A percentile compares a stretch with the other conserved stretches of the same genome.
phyloP scores from a whole-genome alignment of 1,284 basidiomycete species.

The Moesziomyces antarcticus region DNA sequence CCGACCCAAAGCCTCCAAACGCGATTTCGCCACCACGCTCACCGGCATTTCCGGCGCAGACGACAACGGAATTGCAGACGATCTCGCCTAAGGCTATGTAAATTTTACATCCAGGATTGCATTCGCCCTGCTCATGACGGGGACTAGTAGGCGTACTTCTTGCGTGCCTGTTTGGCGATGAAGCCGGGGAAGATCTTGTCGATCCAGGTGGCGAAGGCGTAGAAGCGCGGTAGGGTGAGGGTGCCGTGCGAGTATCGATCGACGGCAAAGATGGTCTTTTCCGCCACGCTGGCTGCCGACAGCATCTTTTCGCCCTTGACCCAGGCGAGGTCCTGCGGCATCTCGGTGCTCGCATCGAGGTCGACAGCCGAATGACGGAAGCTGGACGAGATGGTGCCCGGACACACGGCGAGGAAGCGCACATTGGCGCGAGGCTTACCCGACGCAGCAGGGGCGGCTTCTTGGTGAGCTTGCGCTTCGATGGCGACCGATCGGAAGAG shows the following conservation, averaged over 20 bases:
- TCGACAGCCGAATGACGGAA: slow-evolving; percentile 63
- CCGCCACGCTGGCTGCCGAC: slow-evolving; percentile 38
- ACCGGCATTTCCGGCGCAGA: slow-evolving; percentile 29
- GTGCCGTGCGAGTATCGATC: slow-evolving; percentile 46
- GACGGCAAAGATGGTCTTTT: slow-evolving; percentile 47
- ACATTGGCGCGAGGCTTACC: slow-evolving; percentile 38
- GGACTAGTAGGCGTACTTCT: slow-evolving; percentile 42
- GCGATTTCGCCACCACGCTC: slow-evolving; percentile 18
- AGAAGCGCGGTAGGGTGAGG: slow-evolving; percentile 44
- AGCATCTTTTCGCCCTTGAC: slow-evolving; percentile 52
- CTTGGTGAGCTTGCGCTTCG: slow-evolving; percentile 71
- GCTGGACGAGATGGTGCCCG: slow-evolving; percentile 62
- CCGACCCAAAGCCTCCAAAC: slow-evolving; percentile 6
- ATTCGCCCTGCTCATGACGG: background rate
- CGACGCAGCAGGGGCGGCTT: slow-evolving; percentile 3
- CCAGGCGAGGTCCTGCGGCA: slow-evolving; percentile 46
- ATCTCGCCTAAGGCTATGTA: slow-evolving; percentile 3
- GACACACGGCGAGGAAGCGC: slow-evolving; percentile 58
- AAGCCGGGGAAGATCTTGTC: slow-evolving; percentile 38
- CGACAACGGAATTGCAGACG: slow-evolving; percentile 21
- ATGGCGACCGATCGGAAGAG: slow-evolving; percentile 83
- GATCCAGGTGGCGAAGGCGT: slow-evolving; percentile 41
- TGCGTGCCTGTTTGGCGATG: slow-evolving; percentile 25
- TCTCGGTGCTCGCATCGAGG: slow-evolving; percentile 13
- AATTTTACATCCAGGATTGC: too few relatives aligned